Evolutionary conservation across 164 flowering plant species (phyloP).

Genomic region (Vitis rupestris): DNA sequence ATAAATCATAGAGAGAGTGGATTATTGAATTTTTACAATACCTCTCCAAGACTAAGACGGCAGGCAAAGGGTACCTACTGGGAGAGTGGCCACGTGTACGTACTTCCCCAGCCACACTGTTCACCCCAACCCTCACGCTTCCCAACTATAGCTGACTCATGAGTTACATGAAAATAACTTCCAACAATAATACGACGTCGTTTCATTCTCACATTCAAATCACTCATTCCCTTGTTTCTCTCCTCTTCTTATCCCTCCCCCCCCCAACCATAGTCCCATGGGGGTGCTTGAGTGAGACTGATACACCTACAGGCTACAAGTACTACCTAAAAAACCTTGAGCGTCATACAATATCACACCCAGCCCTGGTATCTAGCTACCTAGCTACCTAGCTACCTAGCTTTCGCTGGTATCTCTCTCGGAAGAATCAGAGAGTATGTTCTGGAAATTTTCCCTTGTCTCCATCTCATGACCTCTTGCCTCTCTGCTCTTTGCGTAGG

Average conservation of each 20-base stretch:
- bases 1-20: no score
- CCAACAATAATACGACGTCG: background rate
- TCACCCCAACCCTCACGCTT: conserved; percentile 1
- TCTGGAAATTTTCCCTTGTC: conserved; percentile 34
- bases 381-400: no score
- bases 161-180: background rate
- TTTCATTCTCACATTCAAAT: background rate
- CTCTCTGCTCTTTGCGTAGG: conserved; percentile 39
- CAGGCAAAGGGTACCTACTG: no score
- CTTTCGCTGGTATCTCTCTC: conserved; percentile 5
- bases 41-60: background rate
- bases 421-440: conserved; percentile 34
- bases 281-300: background rate
- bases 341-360: background rate
- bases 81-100: conserved; percentile 1
- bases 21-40: no score
- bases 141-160: background rate
- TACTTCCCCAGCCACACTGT: background rate
- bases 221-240: background rate
- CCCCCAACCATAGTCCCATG: no score
- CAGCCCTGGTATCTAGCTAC: background rate
- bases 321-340: background rate
- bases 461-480: conserved; percentile 27
- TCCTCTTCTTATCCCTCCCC: background rate
- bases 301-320: background rate